Base-by-base conservation (phyloP, 164 flowering plant species). In the Tetrastigma voinierianum region DNA sequence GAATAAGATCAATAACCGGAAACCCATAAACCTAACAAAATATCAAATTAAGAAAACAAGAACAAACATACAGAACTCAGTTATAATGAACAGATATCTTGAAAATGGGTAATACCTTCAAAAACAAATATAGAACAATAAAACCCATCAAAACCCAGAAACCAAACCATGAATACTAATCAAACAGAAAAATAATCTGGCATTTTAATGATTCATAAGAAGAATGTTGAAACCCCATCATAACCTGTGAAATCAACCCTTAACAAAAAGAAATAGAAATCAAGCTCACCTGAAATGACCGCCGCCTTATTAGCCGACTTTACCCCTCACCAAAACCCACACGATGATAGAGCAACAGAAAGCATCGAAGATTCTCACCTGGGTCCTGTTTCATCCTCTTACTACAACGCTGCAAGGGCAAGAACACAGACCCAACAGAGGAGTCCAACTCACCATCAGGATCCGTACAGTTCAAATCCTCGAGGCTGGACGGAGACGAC, bases 361-460 rank as follows among this genome's bases (percentile, higher is more conserved):
- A n/a, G 46, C 74, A 14, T 40, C 54, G 55, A 11, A n/a, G n/a
- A n/a, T n/a, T 43, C 65, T 51, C 78, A 57, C n/a, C 59, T 1
- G 66, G 64, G 40, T 80, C 80, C 53, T 14, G 53, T 56, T 11
- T 60, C 81, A 80, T 84, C 68, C 84, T 81, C 84, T 84, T 82
- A 78, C 81, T 83, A 67, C 83, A 79, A 61, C 69, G 63, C 76
- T 54, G 62, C 73, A 90, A 65, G 2, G 96, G 93, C 66, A 84
- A 77, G 76, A 90, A 88, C 18, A 90, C 90, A 57, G 86, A 84
- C 40, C 93, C 93, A 18, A 90, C 78, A 0, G 86, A 75, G 46
- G 86, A 71, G 67, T 77, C 86, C 72, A 70, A 12, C 9, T 66
- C 76, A 2, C 19, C 75, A 24, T 74, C 78, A 4, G 59, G 46